These are phyloP conservation scores for Colletotrichum scovillei DNA, from an alignment of 2,329 filamentous ascomycete species.

Conservation along the genomic window DNA sequence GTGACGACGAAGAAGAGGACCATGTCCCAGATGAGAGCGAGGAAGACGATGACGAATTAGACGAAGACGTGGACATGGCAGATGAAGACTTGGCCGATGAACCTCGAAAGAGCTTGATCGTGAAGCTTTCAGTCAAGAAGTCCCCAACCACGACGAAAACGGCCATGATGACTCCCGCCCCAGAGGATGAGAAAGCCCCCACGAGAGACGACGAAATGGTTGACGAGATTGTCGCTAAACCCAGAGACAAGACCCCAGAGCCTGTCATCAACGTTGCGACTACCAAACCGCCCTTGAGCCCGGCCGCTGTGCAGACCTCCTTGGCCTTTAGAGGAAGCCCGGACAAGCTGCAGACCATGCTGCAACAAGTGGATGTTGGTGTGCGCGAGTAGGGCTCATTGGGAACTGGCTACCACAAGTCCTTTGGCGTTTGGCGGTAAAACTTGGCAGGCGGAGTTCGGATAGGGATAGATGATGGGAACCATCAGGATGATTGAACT, in stretches of 20 bases:
- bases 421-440: conserved; percentile 29
- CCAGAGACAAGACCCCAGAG: conserved; percentile 32
- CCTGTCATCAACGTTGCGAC: conserved; percentile 30
- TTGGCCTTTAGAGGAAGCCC: conserved; percentile 72
- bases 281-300: conserved; percentile 42
- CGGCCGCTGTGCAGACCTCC: conserved; percentile 52
- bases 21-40: conserved; percentile 71
- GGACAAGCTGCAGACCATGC: conserved; percentile 61
- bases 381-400: conserved; percentile 40
- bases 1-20: conserved; percentile 79
- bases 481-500: neutral
- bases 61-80: conserved; percentile 66
- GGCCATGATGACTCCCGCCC: conserved; percentile 13
- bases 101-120: conserved; percentile 71
- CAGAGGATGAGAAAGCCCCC: conserved; percentile 12
- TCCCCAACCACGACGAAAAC: conserved; percentile 43
- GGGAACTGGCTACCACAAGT: neutral
- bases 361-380: conserved; percentile 45
- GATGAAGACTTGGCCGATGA: conserved; percentile 64
- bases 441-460: conserved; percentile 19
- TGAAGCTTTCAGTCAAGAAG: conserved; percentile 73
- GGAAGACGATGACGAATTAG: conserved; percentile 67
- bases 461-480: conserved; percentile 32
- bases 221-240: conserved; percentile 22
- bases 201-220: neutral